These are phyloP conservation scores for Basidiobolus heterosporus DNA, from an alignment of 371 early-diverging fungal genomes.

Conservation along the genomic window DNA sequence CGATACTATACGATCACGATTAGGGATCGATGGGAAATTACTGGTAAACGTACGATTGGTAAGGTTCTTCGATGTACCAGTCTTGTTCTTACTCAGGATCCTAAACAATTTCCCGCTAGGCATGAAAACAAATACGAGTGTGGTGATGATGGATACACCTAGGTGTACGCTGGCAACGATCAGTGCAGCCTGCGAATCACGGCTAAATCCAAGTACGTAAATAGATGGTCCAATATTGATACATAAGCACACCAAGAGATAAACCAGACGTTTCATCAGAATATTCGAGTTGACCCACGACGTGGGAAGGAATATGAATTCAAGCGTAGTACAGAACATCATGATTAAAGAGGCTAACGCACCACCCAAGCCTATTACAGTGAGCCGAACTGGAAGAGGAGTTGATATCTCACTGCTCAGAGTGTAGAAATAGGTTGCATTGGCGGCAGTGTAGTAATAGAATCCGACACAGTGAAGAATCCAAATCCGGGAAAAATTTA, in stretches of 20 bases:
- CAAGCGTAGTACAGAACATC: constrained; percentile 45
- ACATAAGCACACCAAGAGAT: constrained; percentile 39
- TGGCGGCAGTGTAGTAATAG: constrained; percentile 50
- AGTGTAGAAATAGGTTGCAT: constrained; percentile 27
- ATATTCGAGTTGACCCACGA: constrained; percentile 38
- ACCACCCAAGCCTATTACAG: constrained; percentile 61
- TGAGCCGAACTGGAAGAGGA: constrained; percentile 32
- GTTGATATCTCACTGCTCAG: constrained; percentile 9
- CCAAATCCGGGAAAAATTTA: constrained; percentile 79
- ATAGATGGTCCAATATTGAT: constrained; percentile 50
- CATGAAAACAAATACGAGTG: constrained; percentile 42
- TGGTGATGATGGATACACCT: constrained; percentile 42
- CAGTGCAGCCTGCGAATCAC: constrained; percentile 24
- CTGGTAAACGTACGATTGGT: constrained; percentile 59
- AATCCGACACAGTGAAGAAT: constrained; percentile 68
- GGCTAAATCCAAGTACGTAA: constrained; percentile 31
- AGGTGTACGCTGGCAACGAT: constrained; percentile 48
- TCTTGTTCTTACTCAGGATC: constrained; percentile 20
- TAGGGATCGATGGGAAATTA: constrained; percentile 56
- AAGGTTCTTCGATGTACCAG: constrained; percentile 17
- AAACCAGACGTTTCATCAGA: constrained; percentile 33
- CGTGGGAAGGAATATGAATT: constrained; percentile 48
- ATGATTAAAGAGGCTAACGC: constrained; percentile 48
- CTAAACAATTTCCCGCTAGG: constrained; percentile 52
- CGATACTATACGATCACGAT: constrained; percentile 58